Conservation (phyloP, 305 asterid species). For the Fraxinus nigra region DNA sequence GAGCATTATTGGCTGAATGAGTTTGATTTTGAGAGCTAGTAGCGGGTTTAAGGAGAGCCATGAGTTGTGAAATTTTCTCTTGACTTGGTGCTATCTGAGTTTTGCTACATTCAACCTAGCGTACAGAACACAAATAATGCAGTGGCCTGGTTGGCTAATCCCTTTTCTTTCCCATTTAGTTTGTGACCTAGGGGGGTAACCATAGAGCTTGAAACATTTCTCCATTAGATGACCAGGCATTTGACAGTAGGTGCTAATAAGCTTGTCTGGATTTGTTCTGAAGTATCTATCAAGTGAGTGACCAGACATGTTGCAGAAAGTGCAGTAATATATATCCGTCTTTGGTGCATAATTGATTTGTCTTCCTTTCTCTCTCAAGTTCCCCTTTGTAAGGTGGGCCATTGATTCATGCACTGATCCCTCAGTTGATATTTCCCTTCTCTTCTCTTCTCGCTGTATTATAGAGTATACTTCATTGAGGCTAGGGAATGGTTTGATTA, state of each 20-base stretch:
- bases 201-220: background rate
- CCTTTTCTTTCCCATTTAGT: background rate
- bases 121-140: too few species aligned
- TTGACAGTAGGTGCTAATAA: background rate
- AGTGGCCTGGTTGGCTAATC: too few species aligned
- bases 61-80: background rate
- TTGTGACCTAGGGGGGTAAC: background rate
- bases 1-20: background rate
- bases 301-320: too few species aligned
- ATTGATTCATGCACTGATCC: background rate
- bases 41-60: background rate
- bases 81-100: background rate
- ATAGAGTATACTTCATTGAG: background rate
- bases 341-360: background rate
- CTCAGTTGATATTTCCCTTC: background rate
- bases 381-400: background rate
- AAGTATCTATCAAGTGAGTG: background rate
- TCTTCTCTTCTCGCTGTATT: background rate
- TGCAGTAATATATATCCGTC: background rate
- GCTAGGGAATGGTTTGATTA: background rate
- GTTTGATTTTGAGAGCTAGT: background rate
- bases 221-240: background rate
- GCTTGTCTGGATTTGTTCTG: background rate
- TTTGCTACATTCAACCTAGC: background rate
- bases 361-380: background rate